Base-by-base conservation (phyloP, 345 rosid genomes). In the Dimocarpus longan region DNA sequence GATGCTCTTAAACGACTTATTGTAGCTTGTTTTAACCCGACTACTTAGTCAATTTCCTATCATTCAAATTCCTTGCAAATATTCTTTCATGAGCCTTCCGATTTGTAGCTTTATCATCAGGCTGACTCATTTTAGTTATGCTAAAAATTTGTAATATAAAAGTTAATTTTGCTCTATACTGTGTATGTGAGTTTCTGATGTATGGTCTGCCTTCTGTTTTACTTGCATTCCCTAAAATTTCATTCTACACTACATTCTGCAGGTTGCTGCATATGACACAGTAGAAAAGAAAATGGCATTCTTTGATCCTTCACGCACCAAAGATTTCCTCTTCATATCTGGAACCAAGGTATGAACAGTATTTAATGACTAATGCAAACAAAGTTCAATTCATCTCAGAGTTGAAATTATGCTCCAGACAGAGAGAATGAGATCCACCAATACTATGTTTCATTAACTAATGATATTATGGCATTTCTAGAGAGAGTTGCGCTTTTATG, bases 231-330 rank as follows among this genome's bases (percentile, higher is more conserved):
- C 24, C 13, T 42, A 39, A 66, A 59, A 42, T 1, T 24, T 60
- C 4, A 21, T 44, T 21, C 13, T 48, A 48, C 56, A 70, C 40
- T 43, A 12, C 68, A 40, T 62, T 73, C 60, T 80, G 66, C 86
- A 94, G 99, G 98, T 96, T 70, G 98, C 99, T 76, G 98, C 99
- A 67, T 96, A 96, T 77, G 97, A 96, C 82, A 93, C 82, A 1
- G 80, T 78, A 26, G 97, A 84, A 71, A 93, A 90, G 90, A 89
- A 93, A 86, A 96, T 96, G 99, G 98, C 98, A 7, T 94, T 96
- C 87, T 96, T 96, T 48, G 90, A 96, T 80, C 95, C 95, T 24
- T 88, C 93, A n/a, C 95, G 93, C 19, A 90, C 94, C 42, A 85
- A 94, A 75, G 98, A 96, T 78, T 94, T 94, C 82, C 93, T 94